phyloP scores from a whole-genome alignment of 2,329 filamentous ascomycete species.

The Claviceps cyperi region DNA sequence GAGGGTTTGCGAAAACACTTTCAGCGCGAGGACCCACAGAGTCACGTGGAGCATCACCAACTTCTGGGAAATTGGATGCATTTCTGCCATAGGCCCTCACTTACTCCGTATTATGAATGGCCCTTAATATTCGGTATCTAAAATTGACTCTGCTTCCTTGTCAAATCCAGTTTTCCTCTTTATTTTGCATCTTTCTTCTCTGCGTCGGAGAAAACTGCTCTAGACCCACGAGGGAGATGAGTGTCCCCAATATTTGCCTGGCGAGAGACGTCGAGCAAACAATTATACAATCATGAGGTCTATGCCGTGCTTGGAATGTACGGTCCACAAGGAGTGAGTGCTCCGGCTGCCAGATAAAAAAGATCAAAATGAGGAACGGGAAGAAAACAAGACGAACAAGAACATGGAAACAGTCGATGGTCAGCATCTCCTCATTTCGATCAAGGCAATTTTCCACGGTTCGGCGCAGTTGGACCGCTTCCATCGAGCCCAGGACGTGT shows the following conservation, averaged over 20 bases:
- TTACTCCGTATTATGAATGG: background rate
- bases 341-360: background rate
- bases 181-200: background rate
- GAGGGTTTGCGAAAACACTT: background rate
- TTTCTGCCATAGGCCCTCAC: background rate
- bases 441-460: conserved; percentile 9
- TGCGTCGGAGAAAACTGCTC: background rate
- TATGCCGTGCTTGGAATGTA: background rate
- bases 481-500: conserved; percentile 38
- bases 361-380: background rate
- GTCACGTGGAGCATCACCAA: conserved; percentile 6
- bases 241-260: background rate
- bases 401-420: background rate
- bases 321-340: background rate
- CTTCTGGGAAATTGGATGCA: background rate
- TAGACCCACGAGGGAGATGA: background rate
- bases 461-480: conserved; percentile 31
- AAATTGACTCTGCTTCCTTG: background rate
- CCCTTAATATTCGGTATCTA: background rate
- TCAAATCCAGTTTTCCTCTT: background rate
- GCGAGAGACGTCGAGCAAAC: background rate
- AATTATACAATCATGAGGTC: background rate
- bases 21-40: background rate
- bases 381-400: background rate
- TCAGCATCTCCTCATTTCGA: background rate